Conservation (phyloP, 805 yeast species). For the Zygosaccharomyces gambellarensis region DNA sequence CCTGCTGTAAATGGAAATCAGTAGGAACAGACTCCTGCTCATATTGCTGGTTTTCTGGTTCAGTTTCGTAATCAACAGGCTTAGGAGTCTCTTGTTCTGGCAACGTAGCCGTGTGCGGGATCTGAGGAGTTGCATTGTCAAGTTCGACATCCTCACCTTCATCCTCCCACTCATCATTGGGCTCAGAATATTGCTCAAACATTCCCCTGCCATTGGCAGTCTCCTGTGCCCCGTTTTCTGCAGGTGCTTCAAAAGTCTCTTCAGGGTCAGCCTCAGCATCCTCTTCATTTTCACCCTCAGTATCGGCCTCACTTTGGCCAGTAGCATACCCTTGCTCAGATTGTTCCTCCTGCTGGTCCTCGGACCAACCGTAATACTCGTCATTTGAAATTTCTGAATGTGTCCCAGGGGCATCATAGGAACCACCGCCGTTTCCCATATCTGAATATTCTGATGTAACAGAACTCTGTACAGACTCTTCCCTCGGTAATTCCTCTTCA, state of each 20-base stretch:
- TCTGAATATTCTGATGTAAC: not conserved
- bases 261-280: not conserved
- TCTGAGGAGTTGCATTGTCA: not conserved
- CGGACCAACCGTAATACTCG: slow-evolving; percentile 2
- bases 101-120: not conserved
- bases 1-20: not conserved
- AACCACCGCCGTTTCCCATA: not conserved
- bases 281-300: not conserved
- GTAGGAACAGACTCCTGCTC: not conserved
- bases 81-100: slow-evolving; percentile 1
- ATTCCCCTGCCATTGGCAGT: not conserved
- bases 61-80: not conserved
- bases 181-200: not conserved
- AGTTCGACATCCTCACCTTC: not conserved
- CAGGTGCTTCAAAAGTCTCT: not conserved
- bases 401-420: not conserved
- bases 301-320: not conserved
- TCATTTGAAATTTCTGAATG: slow-evolving; percentile 1
- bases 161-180: slow-evolving; percentile 13
- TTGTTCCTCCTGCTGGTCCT: slow-evolving; percentile 2
- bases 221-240: not conserved
- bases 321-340: not conserved
- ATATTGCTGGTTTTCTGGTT: not conserved
- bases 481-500: not conserved
- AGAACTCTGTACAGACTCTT: not conserved